Percentiles rank a stretch among this genome's conserved stretches.
phyloP scores from a whole-genome alignment of 2,329 filamentous ascomycete genomes.

The Paracoccidioides lutzii region DNA sequence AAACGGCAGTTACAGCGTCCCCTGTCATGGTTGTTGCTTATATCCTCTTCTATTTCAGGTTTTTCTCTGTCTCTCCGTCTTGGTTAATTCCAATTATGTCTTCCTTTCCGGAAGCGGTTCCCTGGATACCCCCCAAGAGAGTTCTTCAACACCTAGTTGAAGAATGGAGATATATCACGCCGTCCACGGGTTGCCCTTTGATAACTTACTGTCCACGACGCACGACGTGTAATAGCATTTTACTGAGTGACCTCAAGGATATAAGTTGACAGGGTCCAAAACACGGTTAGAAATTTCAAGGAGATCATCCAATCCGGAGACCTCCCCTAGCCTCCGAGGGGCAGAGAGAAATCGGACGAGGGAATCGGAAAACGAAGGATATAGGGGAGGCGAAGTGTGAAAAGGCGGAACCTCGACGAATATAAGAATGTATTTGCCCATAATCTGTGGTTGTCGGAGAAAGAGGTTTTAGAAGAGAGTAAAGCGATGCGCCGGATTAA shows the following conservation, averaged over 20 bases:
- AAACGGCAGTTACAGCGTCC: constrained; percentile 26
- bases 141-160: no score
- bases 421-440: not conserved
- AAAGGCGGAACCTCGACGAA: not conserved
- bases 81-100: no score
- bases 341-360: not conserved
- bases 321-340: not conserved
- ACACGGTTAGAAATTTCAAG: not conserved
- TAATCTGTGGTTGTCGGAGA: no score
- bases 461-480: not conserved
- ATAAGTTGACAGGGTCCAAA: not conserved
- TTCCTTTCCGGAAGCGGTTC: no score
- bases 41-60: not conserved
- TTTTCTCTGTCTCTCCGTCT: no score
- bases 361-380: not conserved
- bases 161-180: no score
- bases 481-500: not conserved
- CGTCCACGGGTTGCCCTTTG: no score
- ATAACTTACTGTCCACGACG: no score
- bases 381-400: not conserved
- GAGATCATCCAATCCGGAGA: not conserved
- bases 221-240: not conserved
- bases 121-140: no score
- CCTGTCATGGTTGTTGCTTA: constrained; percentile 11
- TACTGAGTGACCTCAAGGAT: not conserved